Base-by-base conservation (phyloP, 148 eudicot species). In the Rhododendron molle region DNA sequence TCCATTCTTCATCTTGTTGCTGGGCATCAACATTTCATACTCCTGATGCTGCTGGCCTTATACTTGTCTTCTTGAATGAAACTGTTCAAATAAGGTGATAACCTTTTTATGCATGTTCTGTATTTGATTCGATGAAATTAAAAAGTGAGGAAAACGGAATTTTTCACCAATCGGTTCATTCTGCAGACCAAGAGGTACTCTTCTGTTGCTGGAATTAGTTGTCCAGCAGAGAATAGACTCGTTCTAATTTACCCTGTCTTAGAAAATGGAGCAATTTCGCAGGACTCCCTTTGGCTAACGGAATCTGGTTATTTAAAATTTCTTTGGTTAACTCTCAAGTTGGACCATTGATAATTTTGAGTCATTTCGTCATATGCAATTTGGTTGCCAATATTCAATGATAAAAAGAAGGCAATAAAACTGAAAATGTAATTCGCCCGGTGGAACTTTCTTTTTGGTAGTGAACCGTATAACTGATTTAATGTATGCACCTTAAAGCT, bases 41-140 rank as follows among this genome's bases (percentile, higher is more conserved):
- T 80, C 83, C 92, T 87, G 89, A 92, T 47, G 86, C 89, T 74
- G 80, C 89, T 80, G 96, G 97, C 76, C 90, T 95, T 78, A 52
- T 94, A 86, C 98, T 96, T 87, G 86, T 96, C 69, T 95, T 94
- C 71, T 84, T 93, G 23, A 90, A 88, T 87, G 99, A 98, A 88
- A 95, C 88, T 87, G 87, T 92, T 65, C 95, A 96, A 89, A 95
- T 96, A 87, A 92, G 98, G 99, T 96, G 80, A 84, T 15, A 20
- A 74, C 49, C 56, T 30, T 38, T 69, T 76, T 76, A 49, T 8
- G 47, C 73, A 54, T 38, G 16, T 60, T 69, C 38, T 40, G 32
- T 26, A 67, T 87, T 85, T 73, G 21, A 32, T 30, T 49, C 12
- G 23, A 83, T 52, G 30, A 38, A 36, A 12, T 12, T 3, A 62